These are phyloP conservation scores for Mycena latifolia DNA, from an alignment of 768 basidiomycete species.

Conservation along the genomic window DNA sequence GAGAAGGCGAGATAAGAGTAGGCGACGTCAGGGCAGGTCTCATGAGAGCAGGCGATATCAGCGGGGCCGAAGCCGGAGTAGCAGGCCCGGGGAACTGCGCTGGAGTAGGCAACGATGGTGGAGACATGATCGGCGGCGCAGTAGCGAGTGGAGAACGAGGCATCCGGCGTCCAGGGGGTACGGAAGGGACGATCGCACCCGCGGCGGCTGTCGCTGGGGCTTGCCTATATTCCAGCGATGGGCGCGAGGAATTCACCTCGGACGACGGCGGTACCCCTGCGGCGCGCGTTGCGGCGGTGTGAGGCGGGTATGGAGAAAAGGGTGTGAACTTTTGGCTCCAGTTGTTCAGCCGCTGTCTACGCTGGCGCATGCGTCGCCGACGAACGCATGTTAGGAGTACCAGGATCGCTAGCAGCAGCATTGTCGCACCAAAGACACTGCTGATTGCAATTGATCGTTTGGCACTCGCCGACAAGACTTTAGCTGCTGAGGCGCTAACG, in stretches of 20 bases:
- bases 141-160: constrained; percentile 27
- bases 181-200: background rate
- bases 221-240: background rate
- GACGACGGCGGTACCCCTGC: background rate
- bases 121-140: constrained; percentile 11
- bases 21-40: no score
- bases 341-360: background rate
- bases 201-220: background rate
- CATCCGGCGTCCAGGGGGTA: constrained; percentile 1
- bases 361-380: constrained; percentile 9
- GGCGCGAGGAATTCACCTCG: no score
- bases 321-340: constrained; percentile 20
- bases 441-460: constrained; percentile 11
- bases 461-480: constrained; percentile 3
- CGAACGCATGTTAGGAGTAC: constrained; percentile 10
- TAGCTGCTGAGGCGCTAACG: background rate
- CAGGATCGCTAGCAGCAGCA: background rate
- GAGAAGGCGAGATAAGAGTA: no score
- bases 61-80: background rate
- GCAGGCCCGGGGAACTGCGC: constrained; percentile 3
- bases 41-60: background rate
- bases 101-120: background rate
- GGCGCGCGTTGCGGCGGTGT: background rate
- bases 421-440: background rate
- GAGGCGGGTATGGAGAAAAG: background rate